phyloP scores from a whole-genome alignment of 108 stramenopile species.

The Conticribra weissflogii region DNA sequence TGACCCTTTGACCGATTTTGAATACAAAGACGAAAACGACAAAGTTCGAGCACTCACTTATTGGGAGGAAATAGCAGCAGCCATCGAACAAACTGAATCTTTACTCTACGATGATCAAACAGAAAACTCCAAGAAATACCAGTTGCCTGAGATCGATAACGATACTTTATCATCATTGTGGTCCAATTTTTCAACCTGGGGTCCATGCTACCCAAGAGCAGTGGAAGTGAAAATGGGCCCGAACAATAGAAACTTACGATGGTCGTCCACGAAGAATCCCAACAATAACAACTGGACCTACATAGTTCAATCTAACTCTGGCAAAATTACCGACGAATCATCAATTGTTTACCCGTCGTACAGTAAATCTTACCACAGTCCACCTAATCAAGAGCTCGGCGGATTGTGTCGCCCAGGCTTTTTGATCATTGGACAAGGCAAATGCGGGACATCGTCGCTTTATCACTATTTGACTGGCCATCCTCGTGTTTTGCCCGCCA shows the following conservation, averaged over 20 bases:
- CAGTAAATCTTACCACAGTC: neutral
- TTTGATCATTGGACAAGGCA: conserved; percentile 80
- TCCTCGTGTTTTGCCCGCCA: conserved; percentile 68
- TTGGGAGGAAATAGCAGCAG: conserved; percentile 36
- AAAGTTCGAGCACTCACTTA: conserved; percentile 17
- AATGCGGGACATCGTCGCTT: conserved; percentile 71
- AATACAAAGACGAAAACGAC: conserved; percentile 8
- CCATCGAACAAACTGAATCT: conserved; percentile 20
- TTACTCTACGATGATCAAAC: neutral
- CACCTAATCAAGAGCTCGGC: conserved; percentile 1
- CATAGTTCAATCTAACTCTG: conserved; percentile 21
- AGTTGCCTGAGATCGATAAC: neutral
- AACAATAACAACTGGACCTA: conserved; percentile 16
- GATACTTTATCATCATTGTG: conserved; percentile 1
- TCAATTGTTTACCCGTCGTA: conserved; percentile 19
- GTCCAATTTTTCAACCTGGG: conserved; percentile 26
- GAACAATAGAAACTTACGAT: neutral
- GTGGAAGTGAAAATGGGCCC: conserved; percentile 1
- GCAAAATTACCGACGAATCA: conserved; percentile 6
- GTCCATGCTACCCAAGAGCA: conserved; percentile 27
- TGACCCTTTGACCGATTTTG: conserved; percentile 18
- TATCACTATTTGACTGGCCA: conserved; percentile 78
- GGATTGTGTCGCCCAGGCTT: conserved; percentile 81
- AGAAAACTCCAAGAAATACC: too few species aligned
- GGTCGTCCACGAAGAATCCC: neutral